These are phyloP conservation scores for Laguncularia racemosa DNA, from an alignment of 345 rosid species.

Conservation along the genomic window DNA sequence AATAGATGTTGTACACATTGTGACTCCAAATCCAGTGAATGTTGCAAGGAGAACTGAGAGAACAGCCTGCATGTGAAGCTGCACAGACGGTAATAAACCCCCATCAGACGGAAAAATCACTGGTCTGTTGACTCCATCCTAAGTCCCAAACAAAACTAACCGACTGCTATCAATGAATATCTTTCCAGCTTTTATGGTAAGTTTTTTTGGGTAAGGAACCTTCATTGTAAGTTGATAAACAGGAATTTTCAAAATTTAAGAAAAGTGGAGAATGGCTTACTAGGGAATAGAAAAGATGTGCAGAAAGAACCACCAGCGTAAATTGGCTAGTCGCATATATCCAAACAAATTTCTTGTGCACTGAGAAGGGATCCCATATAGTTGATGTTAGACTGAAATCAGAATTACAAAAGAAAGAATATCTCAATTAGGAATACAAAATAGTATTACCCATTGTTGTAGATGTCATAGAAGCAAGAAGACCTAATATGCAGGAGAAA, in stretches of 20 bases:
- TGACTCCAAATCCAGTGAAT: conserved; percentile 64
- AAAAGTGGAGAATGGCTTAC: conserved; percentile 36
- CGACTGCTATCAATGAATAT: neutral
- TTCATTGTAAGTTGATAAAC: neutral
- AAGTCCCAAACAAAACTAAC: too few relatives aligned
- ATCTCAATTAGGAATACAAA: neutral
- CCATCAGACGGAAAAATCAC: neutral
- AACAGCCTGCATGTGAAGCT: conserved; percentile 68
- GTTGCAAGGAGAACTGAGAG: conserved; percentile 66
- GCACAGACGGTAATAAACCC: conserved; percentile 14
- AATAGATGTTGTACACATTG: conserved; percentile 51
- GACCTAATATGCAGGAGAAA: conserved; percentile 83
- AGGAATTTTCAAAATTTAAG: neutral
- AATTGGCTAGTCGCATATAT: conserved; percentile 64
- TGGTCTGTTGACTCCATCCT: too few relatives aligned
- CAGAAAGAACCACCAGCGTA: conserved; percentile 55
- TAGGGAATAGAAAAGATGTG: conserved; percentile 65
- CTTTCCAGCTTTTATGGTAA: too few relatives aligned
- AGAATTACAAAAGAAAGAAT: too few relatives aligned
- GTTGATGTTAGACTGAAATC: conserved; percentile 4
- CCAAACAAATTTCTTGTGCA: conserved; percentile 57
- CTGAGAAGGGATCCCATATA: conserved; percentile 28
- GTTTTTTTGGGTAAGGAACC: neutral
- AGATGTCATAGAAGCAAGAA: conserved; percentile 90
- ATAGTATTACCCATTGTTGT: conserved; percentile 76